Conservation (phyloP, 2,329 filamentous ascomycete species). For the Cercospora zeina region DNA sequence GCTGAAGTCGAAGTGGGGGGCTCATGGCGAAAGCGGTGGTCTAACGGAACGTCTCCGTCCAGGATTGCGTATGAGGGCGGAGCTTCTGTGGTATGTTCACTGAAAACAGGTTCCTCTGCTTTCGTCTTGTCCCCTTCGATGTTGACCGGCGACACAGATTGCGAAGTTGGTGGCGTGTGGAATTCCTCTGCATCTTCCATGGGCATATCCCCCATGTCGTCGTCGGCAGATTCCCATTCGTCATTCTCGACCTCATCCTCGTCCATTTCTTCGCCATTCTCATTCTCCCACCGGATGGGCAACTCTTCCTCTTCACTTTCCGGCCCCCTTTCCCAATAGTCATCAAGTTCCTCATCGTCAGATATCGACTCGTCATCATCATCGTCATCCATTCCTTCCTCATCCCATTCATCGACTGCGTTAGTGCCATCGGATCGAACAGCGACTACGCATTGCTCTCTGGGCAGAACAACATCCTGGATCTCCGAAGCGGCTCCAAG, state of each 20-base stretch:
- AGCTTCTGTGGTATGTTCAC: neutral
- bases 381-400: slow-evolving; percentile 44
- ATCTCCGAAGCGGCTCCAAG: slow-evolving; percentile 53
- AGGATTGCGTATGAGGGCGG: slow-evolving; percentile 40
- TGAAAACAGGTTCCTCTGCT: neutral
- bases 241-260: slow-evolving; percentile 48
- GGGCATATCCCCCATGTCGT: slow-evolving; percentile 29
- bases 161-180: slow-evolving; percentile 30
- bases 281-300: slow-evolving; percentile 43
- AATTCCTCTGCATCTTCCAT: slow-evolving; percentile 31
- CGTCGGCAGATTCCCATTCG: slow-evolving; percentile 44
- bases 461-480: slow-evolving; percentile 52
- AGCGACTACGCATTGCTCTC: slow-evolving; percentile 53
- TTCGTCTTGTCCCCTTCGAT: neutral
- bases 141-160: slow-evolving; percentile 28
- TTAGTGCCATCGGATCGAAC: slow-evolving; percentile 43
- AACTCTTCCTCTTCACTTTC: slow-evolving; percentile 35
- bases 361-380: slow-evolving; percentile 38
- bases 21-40: slow-evolving; percentile 46
- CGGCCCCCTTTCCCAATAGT: slow-evolving; percentile 36
- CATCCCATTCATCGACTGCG: slow-evolving; percentile 33
- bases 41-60: slow-evolving; percentile 46
- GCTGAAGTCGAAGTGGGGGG: slow-evolving; percentile 33
- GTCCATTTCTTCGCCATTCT: slow-evolving; percentile 47
- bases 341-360: slow-evolving; percentile 38